These are phyloP conservation scores for Syncephalis fuscata DNA, from an alignment of 371 early-diverging fungal species.

Conservation along the genomic window DNA sequence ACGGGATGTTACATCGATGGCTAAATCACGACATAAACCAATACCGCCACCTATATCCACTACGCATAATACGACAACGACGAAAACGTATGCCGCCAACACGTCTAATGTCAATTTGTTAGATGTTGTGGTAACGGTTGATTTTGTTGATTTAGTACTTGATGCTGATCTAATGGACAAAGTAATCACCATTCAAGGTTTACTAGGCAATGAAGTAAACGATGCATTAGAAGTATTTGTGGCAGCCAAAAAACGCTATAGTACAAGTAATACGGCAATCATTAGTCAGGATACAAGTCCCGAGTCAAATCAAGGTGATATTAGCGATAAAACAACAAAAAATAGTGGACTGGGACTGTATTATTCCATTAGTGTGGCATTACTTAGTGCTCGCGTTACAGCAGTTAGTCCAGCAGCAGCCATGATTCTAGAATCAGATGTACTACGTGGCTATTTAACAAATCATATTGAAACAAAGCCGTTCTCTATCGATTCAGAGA, in stretches of 20 bases:
- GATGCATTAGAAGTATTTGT: constrained; percentile 54
- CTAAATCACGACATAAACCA: too few species aligned
- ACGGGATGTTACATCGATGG: background rate
- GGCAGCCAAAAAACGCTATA: constrained; percentile 21
- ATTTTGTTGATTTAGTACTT: constrained; percentile 39
- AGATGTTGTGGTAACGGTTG: constrained; percentile 33
- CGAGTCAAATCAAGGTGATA: background rate
- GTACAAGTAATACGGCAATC: too few species aligned
- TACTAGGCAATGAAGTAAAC: constrained; percentile 58
- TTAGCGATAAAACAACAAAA: constrained; percentile 1
- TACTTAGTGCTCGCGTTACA: constrained; percentile 22
- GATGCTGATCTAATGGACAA: constrained; percentile 61
- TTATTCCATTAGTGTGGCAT: too few species aligned
- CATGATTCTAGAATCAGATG: constrained; percentile 44
- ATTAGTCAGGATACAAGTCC: background rate
- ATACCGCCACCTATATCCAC: too few species aligned
- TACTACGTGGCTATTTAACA: constrained; percentile 36
- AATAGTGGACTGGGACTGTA: too few species aligned
- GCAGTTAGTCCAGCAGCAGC: constrained; percentile 47
- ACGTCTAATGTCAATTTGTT: too few species aligned
- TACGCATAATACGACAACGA: too few species aligned
- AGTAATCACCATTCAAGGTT: constrained; percentile 55
- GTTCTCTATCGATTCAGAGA: constrained; percentile 1
- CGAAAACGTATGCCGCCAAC: too few species aligned
- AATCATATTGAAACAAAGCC: constrained; percentile 14